A percentile compares a stretch with the other conserved stretches of the same genome.
Evolutionary conservation across 2,329 filamentous ascomycete species (phyloP).

Genomic region (Monilinia fructigena): DNA sequence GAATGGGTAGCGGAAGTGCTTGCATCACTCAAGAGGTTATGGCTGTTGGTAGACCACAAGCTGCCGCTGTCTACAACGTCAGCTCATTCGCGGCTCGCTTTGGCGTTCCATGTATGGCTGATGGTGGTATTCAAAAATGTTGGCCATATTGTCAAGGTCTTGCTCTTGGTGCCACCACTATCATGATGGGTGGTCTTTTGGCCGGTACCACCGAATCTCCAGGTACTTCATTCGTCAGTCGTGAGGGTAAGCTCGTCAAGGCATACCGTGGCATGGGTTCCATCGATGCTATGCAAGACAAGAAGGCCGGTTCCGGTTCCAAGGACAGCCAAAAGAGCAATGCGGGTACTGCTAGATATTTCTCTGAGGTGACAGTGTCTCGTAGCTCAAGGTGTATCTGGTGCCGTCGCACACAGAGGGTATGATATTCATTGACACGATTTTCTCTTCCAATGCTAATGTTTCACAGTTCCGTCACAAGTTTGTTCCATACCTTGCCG

Average conservation of each 20-base stretch:
- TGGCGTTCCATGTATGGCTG: constrained; percentile 95
- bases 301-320: constrained; percentile 82
- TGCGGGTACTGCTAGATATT: constrained; percentile 95
- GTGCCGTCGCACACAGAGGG: constrained; percentile 75
- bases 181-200: constrained; percentile 99
- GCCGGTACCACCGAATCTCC: constrained; percentile 97
- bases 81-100: constrained; percentile 86
- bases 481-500: constrained; percentile 93
- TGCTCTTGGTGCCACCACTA: constrained; percentile 85
- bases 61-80: constrained; percentile 87
- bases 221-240: constrained; percentile 92
- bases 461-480: constrained; percentile 68
- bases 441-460: constrained; percentile 13
- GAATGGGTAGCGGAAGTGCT: constrained; percentile 96
- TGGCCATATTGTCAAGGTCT: constrained; percentile 98
- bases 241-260: constrained; percentile 97
- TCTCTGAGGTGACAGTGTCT: constrained; percentile 95
- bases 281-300: constrained; percentile 99
- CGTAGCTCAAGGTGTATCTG: constrained; percentile 94
- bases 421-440: constrained; percentile 34
- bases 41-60: constrained; percentile 96
- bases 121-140: constrained; percentile 98
- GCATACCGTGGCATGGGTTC: constrained; percentile 98
- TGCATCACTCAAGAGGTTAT: constrained; percentile 99
- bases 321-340: constrained; percentile 79